These are phyloP conservation scores for Trichoderma virens DNA, from an alignment of 495 filamentous ascomycete genomes.

Conservation along the genomic window DNA sequence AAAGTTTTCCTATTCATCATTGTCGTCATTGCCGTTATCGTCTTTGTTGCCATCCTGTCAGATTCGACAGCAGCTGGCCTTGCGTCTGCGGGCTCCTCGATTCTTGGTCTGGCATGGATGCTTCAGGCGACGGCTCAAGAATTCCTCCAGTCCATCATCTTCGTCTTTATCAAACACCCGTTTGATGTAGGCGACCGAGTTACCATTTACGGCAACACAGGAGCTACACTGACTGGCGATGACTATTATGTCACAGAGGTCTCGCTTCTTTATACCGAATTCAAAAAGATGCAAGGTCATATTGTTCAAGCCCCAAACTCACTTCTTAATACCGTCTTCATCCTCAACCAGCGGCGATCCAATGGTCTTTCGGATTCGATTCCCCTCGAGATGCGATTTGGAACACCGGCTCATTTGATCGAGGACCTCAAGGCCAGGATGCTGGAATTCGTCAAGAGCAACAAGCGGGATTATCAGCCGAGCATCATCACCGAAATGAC, in stretches of 20 bases:
- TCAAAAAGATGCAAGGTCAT: constrained; percentile 97
- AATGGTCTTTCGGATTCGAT: constrained; percentile 84
- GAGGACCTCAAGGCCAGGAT: constrained; percentile 76
- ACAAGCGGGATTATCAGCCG: constrained; percentile 86
- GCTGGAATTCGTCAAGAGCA: constrained; percentile 71
- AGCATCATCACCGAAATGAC: constrained; percentile 87
- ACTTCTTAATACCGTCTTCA: constrained; percentile 85
- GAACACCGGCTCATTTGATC: constrained; percentile 80
- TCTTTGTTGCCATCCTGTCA: constrained; percentile 84
- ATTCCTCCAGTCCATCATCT: constrained; percentile 83
- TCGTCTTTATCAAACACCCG: constrained; percentile 96
- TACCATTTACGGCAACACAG: constrained; percentile 84
- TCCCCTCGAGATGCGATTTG: constrained; percentile 77
- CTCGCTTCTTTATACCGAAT: constrained; percentile 90
- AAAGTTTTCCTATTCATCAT: constrained; percentile 83
- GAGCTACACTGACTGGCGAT: constrained; percentile 65
- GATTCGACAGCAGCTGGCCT: constrained; percentile 76
- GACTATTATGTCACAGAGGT: constrained; percentile 97
- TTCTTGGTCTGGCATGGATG: constrained; percentile 86
- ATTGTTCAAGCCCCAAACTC: constrained; percentile 94
- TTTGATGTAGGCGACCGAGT: constrained; percentile 96
- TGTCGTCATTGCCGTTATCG: constrained; percentile 64
- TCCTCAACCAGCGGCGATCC: constrained; percentile 87
- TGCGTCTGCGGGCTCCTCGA: constrained; percentile 75
- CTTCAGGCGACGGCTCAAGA: constrained; percentile 90